These are phyloP conservation scores for Debaryomyces nepalensis DNA, from an alignment of 1,139 yeast species.

Conservation along the genomic window DNA sequence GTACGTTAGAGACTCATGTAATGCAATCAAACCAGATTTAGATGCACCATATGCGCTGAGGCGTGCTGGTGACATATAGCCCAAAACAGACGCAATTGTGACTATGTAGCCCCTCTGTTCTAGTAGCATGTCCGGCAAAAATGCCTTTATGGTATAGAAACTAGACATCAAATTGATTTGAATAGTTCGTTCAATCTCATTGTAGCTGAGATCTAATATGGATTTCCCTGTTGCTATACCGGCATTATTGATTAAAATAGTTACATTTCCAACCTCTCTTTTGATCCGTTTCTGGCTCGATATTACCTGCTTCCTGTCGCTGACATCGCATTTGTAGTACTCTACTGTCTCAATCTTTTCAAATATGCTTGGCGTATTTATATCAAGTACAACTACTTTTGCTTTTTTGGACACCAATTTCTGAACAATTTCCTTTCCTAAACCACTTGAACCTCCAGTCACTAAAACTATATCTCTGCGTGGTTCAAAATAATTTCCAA, in stretches of 20 bases:
- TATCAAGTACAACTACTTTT: conserved; percentile 67
- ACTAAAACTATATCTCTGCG: conserved; percentile 64
- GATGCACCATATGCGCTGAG: conserved; percentile 87
- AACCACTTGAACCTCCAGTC: conserved; percentile 83
- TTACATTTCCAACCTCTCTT: conserved; percentile 59
- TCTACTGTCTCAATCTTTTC: conserved; percentile 44
- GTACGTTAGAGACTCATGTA: conserved; percentile 80
- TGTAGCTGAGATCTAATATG: conserved; percentile 54
- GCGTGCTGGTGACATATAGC: conserved; percentile 82
- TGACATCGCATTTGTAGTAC: conserved; percentile 72
- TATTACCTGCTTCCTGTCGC: conserved; percentile 49
- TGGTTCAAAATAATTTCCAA: conserved; percentile 59
- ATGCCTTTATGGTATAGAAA: conserved; percentile 68
- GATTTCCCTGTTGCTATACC: conserved; percentile 69
- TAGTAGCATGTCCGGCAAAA: conserved; percentile 74
- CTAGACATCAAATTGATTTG: conserved; percentile 71
- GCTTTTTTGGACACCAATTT: conserved; percentile 46
- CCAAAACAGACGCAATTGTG: conserved; percentile 81
- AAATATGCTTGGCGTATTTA: conserved; percentile 44
- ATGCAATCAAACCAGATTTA: conserved; percentile 80
- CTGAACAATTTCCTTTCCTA: conserved; percentile 67
- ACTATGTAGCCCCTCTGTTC: conserved; percentile 73
- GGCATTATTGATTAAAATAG: conserved; percentile 81
- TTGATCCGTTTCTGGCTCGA: conserved; percentile 42
- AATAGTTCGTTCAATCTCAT: conserved; percentile 64